Conservation (phyloP, 441 rosid genomes). For the Euphorbia schlechtendalii region DNA sequence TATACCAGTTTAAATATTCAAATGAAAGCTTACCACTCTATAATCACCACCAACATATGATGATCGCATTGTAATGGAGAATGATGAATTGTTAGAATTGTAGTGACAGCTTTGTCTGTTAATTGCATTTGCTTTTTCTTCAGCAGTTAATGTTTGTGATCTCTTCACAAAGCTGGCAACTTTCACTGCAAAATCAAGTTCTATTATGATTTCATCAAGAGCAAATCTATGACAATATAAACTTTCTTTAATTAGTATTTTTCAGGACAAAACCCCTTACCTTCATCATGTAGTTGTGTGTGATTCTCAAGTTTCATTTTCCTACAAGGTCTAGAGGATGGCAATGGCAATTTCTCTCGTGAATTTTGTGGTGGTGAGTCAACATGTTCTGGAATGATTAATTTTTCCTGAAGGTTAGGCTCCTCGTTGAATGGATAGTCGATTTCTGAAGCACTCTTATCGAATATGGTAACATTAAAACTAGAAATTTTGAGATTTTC, state of each 20-base stretch:
- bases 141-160: background rate
- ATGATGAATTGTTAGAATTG: conserved; percentile 17
- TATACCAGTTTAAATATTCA: no score
- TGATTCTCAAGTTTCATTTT: background rate
- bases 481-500: conserved; percentile 11
- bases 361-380: background rate
- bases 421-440: no score
- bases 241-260: background rate
- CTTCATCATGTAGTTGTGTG: background rate
- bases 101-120: conserved; percentile 14
- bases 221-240: no score
- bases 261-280: background rate
- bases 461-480: conserved; percentile 30
- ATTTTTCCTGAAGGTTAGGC: background rate
- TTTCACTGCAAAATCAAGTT: background rate
- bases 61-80: conserved; percentile 23
- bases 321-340: background rate
- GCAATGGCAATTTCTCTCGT: background rate
- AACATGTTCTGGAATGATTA: no score
- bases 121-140: conserved; percentile 11
- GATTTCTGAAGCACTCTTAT: no score
- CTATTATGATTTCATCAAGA: no score
- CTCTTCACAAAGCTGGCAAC: background rate
- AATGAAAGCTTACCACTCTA: conserved; percentile 16
- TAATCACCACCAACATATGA: background rate